Evolutionary conservation across 2,329 filamentous ascomycete species (phyloP), one percentile per base, ranked within the genome.

Genomic region (Magnaporthales sp.): DNA sequence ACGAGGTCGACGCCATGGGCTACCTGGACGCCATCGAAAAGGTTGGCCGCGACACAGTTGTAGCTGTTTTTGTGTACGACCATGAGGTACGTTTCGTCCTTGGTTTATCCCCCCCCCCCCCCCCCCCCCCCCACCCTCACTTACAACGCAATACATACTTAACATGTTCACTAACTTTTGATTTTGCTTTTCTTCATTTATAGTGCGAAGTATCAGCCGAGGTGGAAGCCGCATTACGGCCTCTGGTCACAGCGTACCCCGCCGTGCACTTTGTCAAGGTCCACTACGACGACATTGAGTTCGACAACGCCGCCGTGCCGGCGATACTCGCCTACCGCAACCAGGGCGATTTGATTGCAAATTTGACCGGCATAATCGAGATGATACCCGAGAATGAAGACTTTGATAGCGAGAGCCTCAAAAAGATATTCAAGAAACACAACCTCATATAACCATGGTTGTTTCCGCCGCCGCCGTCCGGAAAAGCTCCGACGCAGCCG

Each of bases 11-110:
- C 80, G 94, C 92, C 8, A 82, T 90, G 70, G 95, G 93, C 22
- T 99, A 96, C 73, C 84, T 99, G n/a, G 93, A 98, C 77, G 93
- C 94, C 66, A 92, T 98, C 71, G 95, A 99, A 80, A 95, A 92
- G 78, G 92, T 94, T 4, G 83, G 88, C 54, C 79, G 88, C 63
- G 91, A 94, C 62, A 94, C 92, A 0, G 85, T 91, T 3, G 93
- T 98, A 1, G 90, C 97, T 2, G 95, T 99, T 30, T 96, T 94
- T 79, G 93, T 99, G 70, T 95, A 93, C 77, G 93, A 97, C 74
- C 86, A 91, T 68, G 85, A 91, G 82, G 93, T 96, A 85, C 75
- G 87, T 79, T 64, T 66, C 64, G 30, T 29, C 46, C 22, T 62
- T 64, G n/a, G n/a, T n/a, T n/a, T n/a, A n/a, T n/a, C n/a, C n/a